phyloP scores from a whole-genome alignment of 768 basidiomycete species.

The Hysterangium stoloniferum region DNA sequence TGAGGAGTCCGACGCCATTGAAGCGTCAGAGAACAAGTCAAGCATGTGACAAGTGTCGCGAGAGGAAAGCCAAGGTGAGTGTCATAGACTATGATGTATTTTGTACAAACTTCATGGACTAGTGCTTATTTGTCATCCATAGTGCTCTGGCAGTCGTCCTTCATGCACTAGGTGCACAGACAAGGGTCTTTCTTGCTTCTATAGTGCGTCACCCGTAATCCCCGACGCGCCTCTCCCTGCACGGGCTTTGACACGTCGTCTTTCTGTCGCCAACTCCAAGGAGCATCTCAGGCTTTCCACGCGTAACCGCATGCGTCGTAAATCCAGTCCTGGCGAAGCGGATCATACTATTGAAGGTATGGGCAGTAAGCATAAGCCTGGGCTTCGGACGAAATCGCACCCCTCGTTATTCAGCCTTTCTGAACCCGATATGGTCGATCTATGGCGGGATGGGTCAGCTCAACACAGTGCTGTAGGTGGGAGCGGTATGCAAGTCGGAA shows the following conservation, averaged over 20 bases:
- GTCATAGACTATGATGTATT: no score
- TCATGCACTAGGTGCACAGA: constrained; percentile 56
- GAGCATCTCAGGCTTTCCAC: not conserved
- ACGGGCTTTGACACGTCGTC: not conserved
- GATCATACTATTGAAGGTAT: no score
- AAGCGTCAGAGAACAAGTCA: constrained; percentile 52
- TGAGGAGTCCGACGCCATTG: constrained; percentile 32
- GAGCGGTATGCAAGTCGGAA: no score
- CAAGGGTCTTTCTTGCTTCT: constrained; percentile 55
- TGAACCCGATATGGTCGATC: no score
- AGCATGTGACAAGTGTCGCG: constrained; percentile 69
- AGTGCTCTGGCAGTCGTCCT: constrained; percentile 71
- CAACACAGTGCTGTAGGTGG: no score
- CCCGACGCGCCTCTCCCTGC: not conserved
- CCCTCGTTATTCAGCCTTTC: no score
- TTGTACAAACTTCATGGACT: not conserved
- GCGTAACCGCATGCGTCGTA: not conserved
- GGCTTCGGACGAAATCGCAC: no score
- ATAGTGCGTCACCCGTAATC: constrained; percentile 24
- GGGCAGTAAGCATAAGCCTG: no score
- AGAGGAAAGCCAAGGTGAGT: constrained; percentile 64
- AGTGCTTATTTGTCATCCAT: constrained; percentile 8
- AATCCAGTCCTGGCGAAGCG: not conserved
- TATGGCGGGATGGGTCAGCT: no score
- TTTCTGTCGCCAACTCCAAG: not conserved